These are phyloP conservation scores for Oryza punctata DNA, from an alignment of 176 grass and related monocot genomes.

Conservation along the genomic window DNA sequence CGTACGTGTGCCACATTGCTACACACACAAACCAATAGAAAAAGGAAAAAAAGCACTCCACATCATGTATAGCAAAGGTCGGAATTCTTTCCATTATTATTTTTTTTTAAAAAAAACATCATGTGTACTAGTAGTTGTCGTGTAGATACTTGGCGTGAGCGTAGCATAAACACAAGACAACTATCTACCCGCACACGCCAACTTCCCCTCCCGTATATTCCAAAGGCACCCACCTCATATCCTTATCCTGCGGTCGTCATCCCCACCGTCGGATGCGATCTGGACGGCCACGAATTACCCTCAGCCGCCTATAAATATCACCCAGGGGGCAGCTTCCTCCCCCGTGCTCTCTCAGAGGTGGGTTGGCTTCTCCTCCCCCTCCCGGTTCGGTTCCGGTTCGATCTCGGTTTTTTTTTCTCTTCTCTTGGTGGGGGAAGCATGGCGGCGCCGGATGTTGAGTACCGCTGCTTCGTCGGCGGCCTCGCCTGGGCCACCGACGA, in stretches of 20 bases:
- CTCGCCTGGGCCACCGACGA: conserved; percentile 94
- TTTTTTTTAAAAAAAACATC: no score
- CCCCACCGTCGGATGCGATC: conserved; percentile 30
- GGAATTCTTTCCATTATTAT: no score
- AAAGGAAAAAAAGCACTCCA: background rate
- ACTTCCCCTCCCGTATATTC: no score
- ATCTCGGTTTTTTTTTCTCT: conserved; percentile 1
- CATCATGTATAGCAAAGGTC: no score
- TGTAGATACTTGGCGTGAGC: background rate
- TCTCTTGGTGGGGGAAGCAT: background rate
- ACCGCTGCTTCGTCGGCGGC: conserved; percentile 92
- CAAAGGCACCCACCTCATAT: background rate
- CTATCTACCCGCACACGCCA: no score
- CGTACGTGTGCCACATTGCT: no score
- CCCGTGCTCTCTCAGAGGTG: conserved; percentile 71
- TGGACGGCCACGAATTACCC: background rate
- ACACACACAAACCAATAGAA: no score
- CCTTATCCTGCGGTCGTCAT: background rate
- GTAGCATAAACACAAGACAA: background rate
- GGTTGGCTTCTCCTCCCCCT: conserved; percentile 93
- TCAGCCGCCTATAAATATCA: conserved; percentile 39
- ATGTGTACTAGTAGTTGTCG: no score
- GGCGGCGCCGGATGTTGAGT: conserved; percentile 76
- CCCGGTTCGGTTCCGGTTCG: conserved; percentile 20
- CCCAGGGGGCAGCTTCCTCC: background rate